These are phyloP conservation scores for Euphorbia schlechtendalii DNA, from an alignment of 441 rosid genomes.

Conservation along the genomic window DNA sequence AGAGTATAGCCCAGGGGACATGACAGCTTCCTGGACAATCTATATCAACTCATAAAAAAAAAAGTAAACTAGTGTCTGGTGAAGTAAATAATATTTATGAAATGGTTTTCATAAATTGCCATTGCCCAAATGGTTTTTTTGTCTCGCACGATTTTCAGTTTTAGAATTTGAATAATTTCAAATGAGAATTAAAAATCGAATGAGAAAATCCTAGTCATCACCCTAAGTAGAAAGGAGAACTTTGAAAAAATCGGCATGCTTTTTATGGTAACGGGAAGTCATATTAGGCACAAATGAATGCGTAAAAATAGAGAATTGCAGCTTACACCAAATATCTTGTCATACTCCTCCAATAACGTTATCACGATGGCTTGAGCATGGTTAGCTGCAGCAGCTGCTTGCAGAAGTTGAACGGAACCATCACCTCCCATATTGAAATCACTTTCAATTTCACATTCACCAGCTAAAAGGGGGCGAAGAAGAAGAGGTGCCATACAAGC, in stretches of 20 bases:
- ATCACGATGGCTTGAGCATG: constrained; percentile 98
- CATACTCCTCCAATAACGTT: constrained; percentile 84
- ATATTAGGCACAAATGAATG: constrained; percentile 6
- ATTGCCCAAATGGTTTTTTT: neutral
- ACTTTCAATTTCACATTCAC: constrained; percentile 90
- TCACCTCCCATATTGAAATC: constrained; percentile 89
- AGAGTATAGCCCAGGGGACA: constrained; percentile 73
- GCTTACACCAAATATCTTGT: constrained; percentile 83
- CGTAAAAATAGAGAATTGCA: constrained; percentile 13
- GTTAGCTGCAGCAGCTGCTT: constrained; percentile 99
- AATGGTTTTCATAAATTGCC: too few relatives aligned
- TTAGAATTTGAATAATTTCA: neutral
- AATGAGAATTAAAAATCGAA: neutral
- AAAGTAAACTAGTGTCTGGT: constrained; percentile 11
- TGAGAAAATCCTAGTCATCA: neutral
- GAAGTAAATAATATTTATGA: constrained; percentile 3
- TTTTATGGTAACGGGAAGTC: neutral
- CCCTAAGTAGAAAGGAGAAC: neutral
- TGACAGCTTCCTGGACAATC: constrained; percentile 62
- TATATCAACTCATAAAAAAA: constrained; percentile 23
- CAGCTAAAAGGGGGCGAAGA: constrained; percentile 95
- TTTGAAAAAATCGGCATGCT: neutral
- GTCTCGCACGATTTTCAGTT: constrained; percentile 4
- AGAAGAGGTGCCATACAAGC: constrained; percentile 99
- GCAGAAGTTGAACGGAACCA: constrained; percentile 85